Base-by-base conservation (phyloP, 2,329 filamentous ascomycete species). In the Rhynchosporium agropyri region DNA sequence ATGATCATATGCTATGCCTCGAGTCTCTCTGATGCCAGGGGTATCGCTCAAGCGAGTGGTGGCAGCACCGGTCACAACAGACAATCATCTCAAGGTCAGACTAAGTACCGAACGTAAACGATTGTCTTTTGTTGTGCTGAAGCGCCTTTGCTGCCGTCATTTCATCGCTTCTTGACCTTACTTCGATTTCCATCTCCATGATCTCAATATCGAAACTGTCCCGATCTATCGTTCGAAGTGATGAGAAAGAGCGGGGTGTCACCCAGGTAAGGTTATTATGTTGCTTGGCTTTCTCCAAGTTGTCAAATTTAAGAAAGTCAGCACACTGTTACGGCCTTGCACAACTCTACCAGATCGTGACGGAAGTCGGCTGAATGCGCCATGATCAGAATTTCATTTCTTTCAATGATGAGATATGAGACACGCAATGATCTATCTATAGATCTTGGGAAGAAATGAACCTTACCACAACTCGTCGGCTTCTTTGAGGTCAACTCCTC, bases 11-110 rank as follows among this genome's bases (percentile, higher is more conserved):
- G 72, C 68, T 0, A 76, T 10, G 0, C 78, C 78, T 7, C 76
- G 72, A 1, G 76, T 78, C 57, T 80, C 77, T 3, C 77, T 76
- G 8, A 79, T 77, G 0, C 78, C 78, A 0, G 78, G 78, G 0
- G 78, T 79, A 62, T 80, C 78, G 50, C 79, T 79, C 6, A 79
- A 66, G 7, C 77, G 74, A 38, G 78, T 63, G 2, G 70, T 65
- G 0, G 74, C 70, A 12, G 63, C 51, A 4, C 72, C 73, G 0
- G 76, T 40, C 12, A 8, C 36, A 40, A 40, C 36, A 8, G 36
- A 40, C 36, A 8, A 12, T 40, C 12, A 12, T 67, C 4, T 63
- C 66, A 28, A 78, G 65, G 0, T 76, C 74, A 48, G 70, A 64
- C 59, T 78, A 76, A 0, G 77, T 79, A 1, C 77, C 76, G 0